Evolutionary conservation across 2,329 filamentous ascomycete genomes (phyloP).

Genomic region (Coleophoma crateriformis): DNA sequence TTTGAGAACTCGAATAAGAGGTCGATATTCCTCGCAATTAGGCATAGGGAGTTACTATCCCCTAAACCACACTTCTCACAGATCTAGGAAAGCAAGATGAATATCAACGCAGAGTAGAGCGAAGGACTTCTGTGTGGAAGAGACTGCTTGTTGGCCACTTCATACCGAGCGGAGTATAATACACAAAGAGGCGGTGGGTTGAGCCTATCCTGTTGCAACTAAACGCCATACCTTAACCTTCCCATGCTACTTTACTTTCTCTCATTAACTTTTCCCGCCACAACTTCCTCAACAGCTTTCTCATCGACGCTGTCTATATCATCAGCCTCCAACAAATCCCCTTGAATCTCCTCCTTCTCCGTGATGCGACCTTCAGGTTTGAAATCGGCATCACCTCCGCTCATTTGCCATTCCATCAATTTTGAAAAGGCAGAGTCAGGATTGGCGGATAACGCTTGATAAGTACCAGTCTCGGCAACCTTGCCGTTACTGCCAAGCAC

Average conservation of each 20-base stretch:
- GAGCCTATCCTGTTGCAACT: conserved; percentile 4
- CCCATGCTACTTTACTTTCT: background rate
- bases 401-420: conserved; percentile 99
- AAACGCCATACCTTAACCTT: background rate
- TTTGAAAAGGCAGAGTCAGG: conserved; percentile 82
- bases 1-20: too few species aligned
- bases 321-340: conserved; percentile 15
- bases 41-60: too few species aligned
- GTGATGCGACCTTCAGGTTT: conserved; percentile 18
- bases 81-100: too few species aligned
- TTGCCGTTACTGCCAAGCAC: conserved; percentile 81
- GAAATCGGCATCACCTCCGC: conserved; percentile 61
- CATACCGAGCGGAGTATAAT: conserved; percentile 17
- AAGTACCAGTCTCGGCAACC: conserved; percentile 88
- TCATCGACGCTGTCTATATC: conserved; percentile 12
- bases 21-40: too few species aligned
- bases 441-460: conserved; percentile 67
- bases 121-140: too few species aligned
- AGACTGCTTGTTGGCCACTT: background rate
- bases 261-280: conserved; percentile 8
- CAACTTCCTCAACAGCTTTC: conserved; percentile 10
- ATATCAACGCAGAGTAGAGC: too few species aligned
- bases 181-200: background rate
- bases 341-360: conserved; percentile 19
- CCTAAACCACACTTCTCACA: too few species aligned